Conservation (phyloP, 352 stramenopile species). For the Phytophthora quininea region DNA sequence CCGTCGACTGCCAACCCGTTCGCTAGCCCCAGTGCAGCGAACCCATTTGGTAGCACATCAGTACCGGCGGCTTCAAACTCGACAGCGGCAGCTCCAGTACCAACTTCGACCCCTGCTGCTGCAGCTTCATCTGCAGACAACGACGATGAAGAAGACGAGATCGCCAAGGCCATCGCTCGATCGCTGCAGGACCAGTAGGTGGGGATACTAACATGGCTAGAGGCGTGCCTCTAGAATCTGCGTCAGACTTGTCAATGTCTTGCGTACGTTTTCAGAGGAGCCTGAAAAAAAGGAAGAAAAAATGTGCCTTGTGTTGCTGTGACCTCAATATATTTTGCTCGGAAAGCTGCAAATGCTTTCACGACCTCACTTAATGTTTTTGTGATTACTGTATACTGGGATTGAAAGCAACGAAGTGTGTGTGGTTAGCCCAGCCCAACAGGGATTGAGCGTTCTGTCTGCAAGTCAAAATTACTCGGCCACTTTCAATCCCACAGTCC, state of each 20-base stretch:
- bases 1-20: conserved; percentile 50
- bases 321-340: background rate
- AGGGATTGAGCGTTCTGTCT: too few relatives aligned
- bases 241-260: background rate
- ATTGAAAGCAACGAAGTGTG: too few relatives aligned
- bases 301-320: background rate
- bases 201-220: background rate
- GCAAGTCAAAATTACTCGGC: too few relatives aligned
- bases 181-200: conserved; percentile 76
- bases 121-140: conserved; percentile 18
- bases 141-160: conserved; percentile 72
- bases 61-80: conserved; percentile 3
- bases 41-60: conserved; percentile 23
- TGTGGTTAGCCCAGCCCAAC: too few relatives aligned
- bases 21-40: conserved; percentile 18
- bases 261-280: too few relatives aligned
- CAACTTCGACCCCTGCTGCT: conserved; percentile 12
- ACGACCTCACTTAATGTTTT: too few relatives aligned
- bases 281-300: too few relatives aligned
- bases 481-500: too few relatives aligned
- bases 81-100: conserved; percentile 2
- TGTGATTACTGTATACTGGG: too few relatives aligned
- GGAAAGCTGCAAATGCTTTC: too few relatives aligned
- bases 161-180: conserved; percentile 76
- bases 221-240: background rate